Base-by-base conservation (phyloP, 108 stramenopile genomes). In the Aurantiochytrium sp. region DNA sequence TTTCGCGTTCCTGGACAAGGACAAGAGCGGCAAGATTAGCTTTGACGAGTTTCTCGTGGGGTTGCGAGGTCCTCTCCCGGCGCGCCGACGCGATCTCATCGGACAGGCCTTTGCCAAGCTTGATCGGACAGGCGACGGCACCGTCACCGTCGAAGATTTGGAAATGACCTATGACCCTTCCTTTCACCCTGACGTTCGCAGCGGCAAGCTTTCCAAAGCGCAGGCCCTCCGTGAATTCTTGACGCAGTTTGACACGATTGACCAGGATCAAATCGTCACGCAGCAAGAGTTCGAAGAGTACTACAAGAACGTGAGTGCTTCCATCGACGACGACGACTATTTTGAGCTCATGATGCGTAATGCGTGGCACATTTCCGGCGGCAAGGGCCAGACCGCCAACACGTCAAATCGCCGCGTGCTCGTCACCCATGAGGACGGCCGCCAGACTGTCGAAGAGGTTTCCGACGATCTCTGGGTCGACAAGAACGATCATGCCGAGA, bases 321-420 rank as follows among this genome's bases (percentile, higher is more conserved):
- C 90, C n/a, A 91, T 93, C 35, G 92, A 93, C 49, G 44, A 44
- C 76, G 92, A 92, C 83, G 91, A 91, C 58, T 90, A 93, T 58
- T 93, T 93, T 45, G 93, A 92, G 72, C 57, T 76, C 18, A 93
- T 92, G 92, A 88, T 93, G 76, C 43, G 90, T 4, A 91, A 90
- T 16, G 89, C 87, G 14, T 91, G 91, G 91, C 91, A 91, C 53
- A 71, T 93, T 28, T n/a, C 47, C 12, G 92, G 92, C 14, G 92
- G 92, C 21, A 21, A 44, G 21, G 92, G 92, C 35, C 29, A 18
- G 28, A 58, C 42, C 29, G 92, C 89, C 16, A 92, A 90, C 59
- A 60, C 59, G 6, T 29, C 89, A 0, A 92, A 92, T 51, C 88
- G 72, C 5, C 49, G 91, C 4, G 92, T 92, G 58, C 29, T 92